These are phyloP conservation scores for Epicoccum nigrum DNA, from an alignment of 2,329 filamentous ascomycete genomes.

Conservation along the genomic window DNA sequence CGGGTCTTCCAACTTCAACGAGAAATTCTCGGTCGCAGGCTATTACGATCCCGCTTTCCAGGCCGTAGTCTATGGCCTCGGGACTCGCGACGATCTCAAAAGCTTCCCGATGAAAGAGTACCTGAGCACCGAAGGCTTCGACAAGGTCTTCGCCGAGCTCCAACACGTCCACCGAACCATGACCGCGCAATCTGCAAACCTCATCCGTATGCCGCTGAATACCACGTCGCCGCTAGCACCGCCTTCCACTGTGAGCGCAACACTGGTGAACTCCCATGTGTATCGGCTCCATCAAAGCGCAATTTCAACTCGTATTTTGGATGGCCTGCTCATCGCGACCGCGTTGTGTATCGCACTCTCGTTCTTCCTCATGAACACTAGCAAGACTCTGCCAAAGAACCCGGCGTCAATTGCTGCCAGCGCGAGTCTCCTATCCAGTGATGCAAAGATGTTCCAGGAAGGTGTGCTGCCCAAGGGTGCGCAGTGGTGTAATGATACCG, in stretches of 20 bases:
- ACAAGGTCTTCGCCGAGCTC: neutral
- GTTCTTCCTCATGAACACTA: neutral
- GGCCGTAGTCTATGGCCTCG: neutral
- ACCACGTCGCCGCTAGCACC: neutral
- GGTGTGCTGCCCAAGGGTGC: neutral
- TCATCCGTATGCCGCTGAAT: neutral
- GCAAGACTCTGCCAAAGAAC: neutral
- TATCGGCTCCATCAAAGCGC: slow-evolving; percentile 1
- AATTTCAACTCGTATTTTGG: neutral
- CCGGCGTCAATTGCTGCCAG: neutral
- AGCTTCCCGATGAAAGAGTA: neutral
- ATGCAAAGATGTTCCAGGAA: neutral
- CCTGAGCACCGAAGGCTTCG: neutral
- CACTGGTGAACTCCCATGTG: neutral
- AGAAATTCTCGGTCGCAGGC: neutral
- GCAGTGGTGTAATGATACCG: slow-evolving; percentile 2
- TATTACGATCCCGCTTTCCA: slow-evolving; percentile 1
- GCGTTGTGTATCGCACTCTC: neutral
- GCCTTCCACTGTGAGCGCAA: neutral
- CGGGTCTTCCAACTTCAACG: neutral
- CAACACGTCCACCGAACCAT: slow-evolving; percentile 1
- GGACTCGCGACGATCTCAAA: neutral
- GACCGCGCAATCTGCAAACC: neutral
- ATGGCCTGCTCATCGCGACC: neutral
- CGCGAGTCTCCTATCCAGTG: neutral